A percentile compares a stretch with the other conserved stretches of the same genome.
phyloP scores from a whole-genome alignment of 2,329 filamentous ascomycete species.

The Exophiala oligosperma region DNA sequence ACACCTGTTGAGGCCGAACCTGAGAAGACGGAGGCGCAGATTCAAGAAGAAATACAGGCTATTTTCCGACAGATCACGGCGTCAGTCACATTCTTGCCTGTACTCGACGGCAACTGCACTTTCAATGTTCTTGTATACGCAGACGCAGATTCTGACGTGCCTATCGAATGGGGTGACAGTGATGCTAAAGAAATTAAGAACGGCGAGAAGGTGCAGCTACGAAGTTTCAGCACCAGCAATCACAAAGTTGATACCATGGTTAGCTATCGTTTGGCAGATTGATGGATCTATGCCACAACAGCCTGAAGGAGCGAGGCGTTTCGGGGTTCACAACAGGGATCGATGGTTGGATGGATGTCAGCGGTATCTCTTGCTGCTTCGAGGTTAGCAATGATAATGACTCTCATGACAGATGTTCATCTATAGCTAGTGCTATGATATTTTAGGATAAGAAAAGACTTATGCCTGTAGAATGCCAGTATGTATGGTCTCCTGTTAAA shows the following conservation, averaged over 20 bases:
- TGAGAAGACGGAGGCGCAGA: constrained; percentile 89
- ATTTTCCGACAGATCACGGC: constrained; percentile 98
- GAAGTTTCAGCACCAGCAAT: constrained; percentile 93
- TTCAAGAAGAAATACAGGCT: constrained; percentile 92
- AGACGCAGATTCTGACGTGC: constrained; percentile 93
- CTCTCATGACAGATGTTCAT: neutral
- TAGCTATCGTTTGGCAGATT: constrained; percentile 69
- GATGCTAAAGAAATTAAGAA: constrained; percentile 96
- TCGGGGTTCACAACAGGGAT: neutral
- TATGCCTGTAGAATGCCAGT: no score
- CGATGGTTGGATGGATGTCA: neutral
- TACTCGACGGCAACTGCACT: constrained; percentile 91
- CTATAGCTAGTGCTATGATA: no score
- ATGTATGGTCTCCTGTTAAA: no score
- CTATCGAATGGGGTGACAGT: constrained; percentile 97
- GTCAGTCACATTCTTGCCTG: constrained; percentile 92
- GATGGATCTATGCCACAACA: constrained; percentile 13
- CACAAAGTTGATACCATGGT: constrained; percentile 94
- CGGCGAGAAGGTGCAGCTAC: constrained; percentile 90
- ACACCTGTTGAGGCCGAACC: constrained; percentile 30
- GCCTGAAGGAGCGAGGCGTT: constrained; percentile 8
- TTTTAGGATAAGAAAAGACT: no score
- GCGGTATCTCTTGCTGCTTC: neutral
- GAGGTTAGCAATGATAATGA: neutral
- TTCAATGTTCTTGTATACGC: constrained; percentile 99